Evolutionary conservation across 768 basidiomycete genomes (phyloP), one percentile per base, ranked within the genome.

Genomic region (Coprinopsis cinerea): DNA sequence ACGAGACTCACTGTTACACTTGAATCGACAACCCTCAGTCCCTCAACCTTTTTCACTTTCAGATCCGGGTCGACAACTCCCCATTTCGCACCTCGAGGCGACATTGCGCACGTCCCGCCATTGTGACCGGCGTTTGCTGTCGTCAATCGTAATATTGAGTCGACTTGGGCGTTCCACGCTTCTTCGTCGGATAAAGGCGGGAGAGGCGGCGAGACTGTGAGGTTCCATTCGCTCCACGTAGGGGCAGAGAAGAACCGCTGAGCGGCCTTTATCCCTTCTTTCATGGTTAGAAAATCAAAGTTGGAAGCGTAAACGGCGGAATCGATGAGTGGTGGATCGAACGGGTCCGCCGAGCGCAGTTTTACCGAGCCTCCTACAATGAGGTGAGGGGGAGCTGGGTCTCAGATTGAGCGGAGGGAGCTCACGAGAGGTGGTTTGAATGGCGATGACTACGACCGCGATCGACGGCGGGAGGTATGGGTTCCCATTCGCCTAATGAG

Each of bases 31-130:
- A 57, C 28, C n/a, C 55, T 45, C 35, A 57, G 27, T 4, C 55
- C 53, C 3, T 22, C 15, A 4, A 34, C 53, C 20, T 47, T 45
- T 34, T 57, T 52, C 24, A 57, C n/a, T 18, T 47, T 49, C 17
- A 54, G 39, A 40, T 57, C 53, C 1, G 53, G 55, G 22, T 52
- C 47, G 1, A 54, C 55, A 32, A 54, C 55, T 18, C 55, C 53
- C 5, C 27, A 52, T 2, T 25, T 1, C 9, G 47, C 56, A 25
- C 26, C 51, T 32, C 24, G 48, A 3, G 53, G 47, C 15, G 53
- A 52, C 56, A 57, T 54, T 15, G 48, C 44, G 2, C 27, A 37
- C 1, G 53, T 52, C 9, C 51, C 44, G 1, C 47, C 51, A 11
- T 43, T 43, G 35, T 57, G 51, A 3, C 23, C 48, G 3, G 22